Percentiles rank a stretch among this genome's conserved stretches.
Evolutionary conservation across 2,329 filamentous ascomycete species (phyloP).

Genomic region (Aspergillus sp.): DNA sequence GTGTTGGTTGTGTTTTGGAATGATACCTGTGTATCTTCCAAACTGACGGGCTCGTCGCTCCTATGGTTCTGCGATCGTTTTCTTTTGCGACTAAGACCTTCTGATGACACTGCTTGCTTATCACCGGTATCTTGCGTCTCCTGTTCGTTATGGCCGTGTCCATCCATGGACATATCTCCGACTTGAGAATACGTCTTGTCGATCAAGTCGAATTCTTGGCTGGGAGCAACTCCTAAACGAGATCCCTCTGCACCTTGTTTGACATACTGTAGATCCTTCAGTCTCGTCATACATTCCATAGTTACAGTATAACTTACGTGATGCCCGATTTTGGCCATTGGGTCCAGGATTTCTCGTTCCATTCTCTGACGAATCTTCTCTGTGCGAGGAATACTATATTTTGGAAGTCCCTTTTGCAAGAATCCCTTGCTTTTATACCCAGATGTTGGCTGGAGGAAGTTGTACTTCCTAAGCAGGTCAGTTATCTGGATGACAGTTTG

Average conservation of each 20-base stretch:
- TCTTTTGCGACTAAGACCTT: constrained; percentile 4
- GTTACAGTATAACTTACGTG: constrained; percentile 17
- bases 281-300: constrained; percentile 5
- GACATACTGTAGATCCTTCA: constrained; percentile 7
- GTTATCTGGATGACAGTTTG: constrained; percentile 24
- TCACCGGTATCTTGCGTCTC: constrained; percentile 1
- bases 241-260: background rate
- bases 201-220: background rate
- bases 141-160: constrained; percentile 1
- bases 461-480: constrained; percentile 21
- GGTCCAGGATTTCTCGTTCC: constrained; percentile 24
- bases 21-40: too few relatives aligned
- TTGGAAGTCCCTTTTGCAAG: constrained; percentile 22
- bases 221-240: background rate
- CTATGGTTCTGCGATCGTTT: background rate
- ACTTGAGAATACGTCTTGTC: constrained; percentile 1
- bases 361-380: constrained; percentile 15
- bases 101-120: background rate
- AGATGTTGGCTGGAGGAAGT: constrained; percentile 21
- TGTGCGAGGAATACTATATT: constrained; percentile 17
- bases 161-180: background rate
- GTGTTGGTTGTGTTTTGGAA: too few relatives aligned
- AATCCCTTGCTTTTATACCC: constrained; percentile 28
- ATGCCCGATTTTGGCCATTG: constrained; percentile 27
- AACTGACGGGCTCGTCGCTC: too few relatives aligned